Percentiles rank a stretch among this genome's conserved stretches.
phyloP scores from a whole-genome alignment of 2,329 filamentous ascomycete species.

The Chalara sp. region DNA sequence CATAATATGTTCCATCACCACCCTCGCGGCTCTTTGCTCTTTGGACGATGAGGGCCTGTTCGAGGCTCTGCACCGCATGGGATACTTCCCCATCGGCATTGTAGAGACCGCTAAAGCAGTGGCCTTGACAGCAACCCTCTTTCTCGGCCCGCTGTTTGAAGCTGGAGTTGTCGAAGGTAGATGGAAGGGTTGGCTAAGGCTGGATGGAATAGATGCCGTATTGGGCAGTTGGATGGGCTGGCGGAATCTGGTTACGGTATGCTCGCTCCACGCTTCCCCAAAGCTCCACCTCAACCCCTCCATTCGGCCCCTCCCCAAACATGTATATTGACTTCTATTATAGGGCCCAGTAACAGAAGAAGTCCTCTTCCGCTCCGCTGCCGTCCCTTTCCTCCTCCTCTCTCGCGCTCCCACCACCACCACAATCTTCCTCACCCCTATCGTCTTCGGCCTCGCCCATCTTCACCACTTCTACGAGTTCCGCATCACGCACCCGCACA shows the following conservation, averaged over 20 bases:
- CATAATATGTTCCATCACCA: conserved; percentile 56
- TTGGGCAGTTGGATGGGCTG: conserved; percentile 73
- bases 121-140: conserved; percentile 71
- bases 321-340: background rate
- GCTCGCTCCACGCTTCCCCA: conserved; percentile 26
- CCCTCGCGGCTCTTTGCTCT: conserved; percentile 57
- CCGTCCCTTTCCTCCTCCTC: conserved; percentile 75
- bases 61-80: conserved; percentile 63
- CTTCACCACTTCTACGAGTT: conserved; percentile 97
- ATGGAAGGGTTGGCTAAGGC: conserved; percentile 58
- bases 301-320: background rate
- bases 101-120: conserved; percentile 57
- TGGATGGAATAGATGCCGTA: conserved; percentile 49
- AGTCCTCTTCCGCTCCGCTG: conserved; percentile 82
- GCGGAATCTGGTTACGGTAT: conserved; percentile 79
- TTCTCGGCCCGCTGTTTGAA: conserved; percentile 80
- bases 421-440: conserved; percentile 74
- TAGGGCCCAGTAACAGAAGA: conserved; percentile 88
- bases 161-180: conserved; percentile 63
- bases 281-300: background rate
- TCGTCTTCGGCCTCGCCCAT: conserved; percentile 91
- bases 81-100: conserved; percentile 71
- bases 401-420: conserved; percentile 43
- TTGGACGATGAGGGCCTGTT: conserved; percentile 41
- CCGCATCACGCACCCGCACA: conserved; percentile 68